Conservation (phyloP, 1,284 basidiomycete genomes). For the Ganoderma sp. region DNA sequence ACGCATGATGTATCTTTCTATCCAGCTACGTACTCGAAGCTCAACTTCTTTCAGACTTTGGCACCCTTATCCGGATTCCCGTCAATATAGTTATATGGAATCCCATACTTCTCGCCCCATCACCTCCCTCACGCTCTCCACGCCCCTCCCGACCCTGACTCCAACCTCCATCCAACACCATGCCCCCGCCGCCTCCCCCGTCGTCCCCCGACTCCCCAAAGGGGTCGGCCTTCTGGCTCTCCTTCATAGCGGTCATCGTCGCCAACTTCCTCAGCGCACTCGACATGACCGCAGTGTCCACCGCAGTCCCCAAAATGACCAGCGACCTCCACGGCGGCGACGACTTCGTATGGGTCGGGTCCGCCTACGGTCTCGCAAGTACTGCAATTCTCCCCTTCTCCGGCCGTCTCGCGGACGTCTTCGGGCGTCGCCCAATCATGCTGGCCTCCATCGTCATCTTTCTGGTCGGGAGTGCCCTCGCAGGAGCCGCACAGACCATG, state of each 20-base stretch:
- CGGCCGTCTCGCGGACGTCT: conserved; percentile 36
- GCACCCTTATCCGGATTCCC: too few relatives aligned
- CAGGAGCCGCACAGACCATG: conserved; percentile 50
- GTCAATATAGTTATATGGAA: too few relatives aligned
- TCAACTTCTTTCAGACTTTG: too few relatives aligned
- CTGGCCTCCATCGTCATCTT: conserved; percentile 35
- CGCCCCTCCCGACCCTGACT: too few relatives aligned
- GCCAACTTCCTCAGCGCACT: conserved; percentile 36
- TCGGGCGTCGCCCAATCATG: conserved; percentile 38
- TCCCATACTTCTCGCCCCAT: too few relatives aligned
- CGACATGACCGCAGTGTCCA: conserved; percentile 36
- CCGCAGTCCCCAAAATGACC: conserved; percentile 38
- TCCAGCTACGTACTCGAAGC: too few relatives aligned
- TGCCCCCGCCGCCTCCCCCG: too few relatives aligned
- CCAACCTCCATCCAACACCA: too few relatives aligned
- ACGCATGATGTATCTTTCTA: too few relatives aligned
- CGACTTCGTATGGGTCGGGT: conserved; percentile 38
- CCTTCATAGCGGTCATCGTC: conserved; percentile 32
- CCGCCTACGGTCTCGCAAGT: conserved; percentile 36
- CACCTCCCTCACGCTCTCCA: too few relatives aligned
- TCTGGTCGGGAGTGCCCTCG: conserved; percentile 41
- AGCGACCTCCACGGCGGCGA: conserved; percentile 36
- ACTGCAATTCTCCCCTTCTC: conserved; percentile 37
- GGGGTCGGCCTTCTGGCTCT: conserved; percentile 35
- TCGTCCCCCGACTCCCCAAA: neutral